Percentiles rank a stretch among this genome's conserved stretches.
Conservation (phyloP, 495 filamentous ascomycete genomes). For the Aspergillus ellipticus region DNA sequence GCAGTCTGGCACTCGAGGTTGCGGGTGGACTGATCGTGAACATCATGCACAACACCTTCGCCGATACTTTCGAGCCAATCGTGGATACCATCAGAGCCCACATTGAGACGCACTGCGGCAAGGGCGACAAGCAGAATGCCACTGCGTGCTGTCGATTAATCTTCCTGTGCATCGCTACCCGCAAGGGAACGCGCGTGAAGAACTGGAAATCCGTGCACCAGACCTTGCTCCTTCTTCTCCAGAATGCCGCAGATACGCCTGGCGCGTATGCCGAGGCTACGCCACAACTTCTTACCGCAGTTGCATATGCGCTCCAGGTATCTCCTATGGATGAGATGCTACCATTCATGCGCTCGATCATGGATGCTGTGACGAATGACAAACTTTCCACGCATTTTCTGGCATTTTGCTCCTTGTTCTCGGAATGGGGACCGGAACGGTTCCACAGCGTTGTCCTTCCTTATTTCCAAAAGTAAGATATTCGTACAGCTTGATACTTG, state of each 20-base stretch:
- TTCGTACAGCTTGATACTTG: neutral
- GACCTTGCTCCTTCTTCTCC: conserved; percentile 52
- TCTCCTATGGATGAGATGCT: conserved; percentile 80
- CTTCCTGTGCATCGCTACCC: conserved; percentile 64
- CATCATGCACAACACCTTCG: conserved; percentile 74
- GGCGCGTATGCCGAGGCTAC: conserved; percentile 41
- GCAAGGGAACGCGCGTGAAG: conserved; percentile 70
- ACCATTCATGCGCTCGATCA: conserved; percentile 58
- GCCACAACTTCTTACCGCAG: conserved; percentile 57
- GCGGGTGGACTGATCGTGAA: conserved; percentile 71
- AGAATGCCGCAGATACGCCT: conserved; percentile 35
- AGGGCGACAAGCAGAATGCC: conserved; percentile 37
- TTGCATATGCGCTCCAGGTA: conserved; percentile 65
- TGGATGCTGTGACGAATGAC: conserved; percentile 60
- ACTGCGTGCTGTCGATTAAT: conserved; percentile 58
- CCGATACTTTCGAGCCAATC: conserved; percentile 59
- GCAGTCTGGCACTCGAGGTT: conserved; percentile 55
- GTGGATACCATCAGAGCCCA: conserved; percentile 55
- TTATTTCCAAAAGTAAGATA: conserved; percentile 67
- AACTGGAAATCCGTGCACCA: conserved; percentile 68
- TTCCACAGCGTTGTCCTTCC: conserved; percentile 75
- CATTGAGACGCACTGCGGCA: conserved; percentile 32
- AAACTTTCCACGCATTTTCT: conserved; percentile 67
- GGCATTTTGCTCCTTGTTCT: conserved; percentile 75
- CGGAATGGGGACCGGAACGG: conserved; percentile 65